Conservation (phyloP, 306 rosid genomes). For the Citrullus mucosospermus region DNA sequence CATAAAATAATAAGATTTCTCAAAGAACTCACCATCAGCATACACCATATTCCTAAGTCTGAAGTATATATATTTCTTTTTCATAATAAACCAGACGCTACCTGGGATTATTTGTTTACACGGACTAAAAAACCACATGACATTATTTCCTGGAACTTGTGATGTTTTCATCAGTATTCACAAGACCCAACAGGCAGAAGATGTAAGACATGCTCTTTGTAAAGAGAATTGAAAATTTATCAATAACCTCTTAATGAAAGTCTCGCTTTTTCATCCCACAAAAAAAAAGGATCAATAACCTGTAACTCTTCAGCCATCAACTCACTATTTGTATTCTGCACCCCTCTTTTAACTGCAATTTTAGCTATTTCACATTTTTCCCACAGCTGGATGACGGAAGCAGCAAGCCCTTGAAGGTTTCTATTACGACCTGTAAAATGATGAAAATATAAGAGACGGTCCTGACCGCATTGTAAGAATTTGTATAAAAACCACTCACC, state of each 20-base stretch:
- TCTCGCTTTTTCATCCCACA: background rate
- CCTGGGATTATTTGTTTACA: background rate
- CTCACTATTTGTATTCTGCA: slow-evolving; percentile 65
- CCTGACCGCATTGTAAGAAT: slow-evolving; percentile 8
- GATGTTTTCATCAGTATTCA: background rate
- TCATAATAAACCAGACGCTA: background rate
- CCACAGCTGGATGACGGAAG: slow-evolving; percentile 77
- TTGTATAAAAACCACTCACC: slow-evolving; percentile 34
- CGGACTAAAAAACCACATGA: background rate
- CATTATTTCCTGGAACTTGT: background rate
- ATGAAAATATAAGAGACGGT: background rate
- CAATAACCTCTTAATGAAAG: slow-evolving; percentile 25
- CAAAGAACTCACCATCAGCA: background rate
- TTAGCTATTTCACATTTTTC: slow-evolving; percentile 89
- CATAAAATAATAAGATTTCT: background rate
- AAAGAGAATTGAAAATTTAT: background rate
- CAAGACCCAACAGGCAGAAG: slow-evolving; percentile 2
- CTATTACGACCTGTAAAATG: slow-evolving; percentile 53
- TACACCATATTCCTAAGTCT: background rate
- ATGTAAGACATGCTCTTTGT: background rate
- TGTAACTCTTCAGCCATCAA: slow-evolving; percentile 84
- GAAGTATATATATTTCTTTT: background rate
- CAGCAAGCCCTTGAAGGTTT: slow-evolving; percentile 81
- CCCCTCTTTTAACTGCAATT: slow-evolving; percentile 87
- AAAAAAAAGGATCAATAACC: slow-evolving; percentile 21